A percentile compares a stretch with the other conserved stretches of the same genome.
phyloP scores from a whole-genome alignment of 2,329 filamentous ascomycete species.

The Colletotrichum shisoi region DNA sequence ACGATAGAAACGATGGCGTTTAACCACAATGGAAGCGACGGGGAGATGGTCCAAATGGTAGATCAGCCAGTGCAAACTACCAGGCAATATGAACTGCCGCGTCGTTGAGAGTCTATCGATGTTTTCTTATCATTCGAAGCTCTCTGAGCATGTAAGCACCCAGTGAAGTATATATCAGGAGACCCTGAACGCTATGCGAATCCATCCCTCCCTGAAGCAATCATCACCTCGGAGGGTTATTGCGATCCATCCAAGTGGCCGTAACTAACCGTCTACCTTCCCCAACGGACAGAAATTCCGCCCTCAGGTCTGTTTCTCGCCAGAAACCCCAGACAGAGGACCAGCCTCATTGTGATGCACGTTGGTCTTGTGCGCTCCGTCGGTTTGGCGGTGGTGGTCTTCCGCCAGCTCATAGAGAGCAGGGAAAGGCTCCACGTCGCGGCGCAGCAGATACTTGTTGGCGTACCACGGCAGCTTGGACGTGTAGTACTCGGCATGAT shows the following conservation, averaged over 20 bases:
- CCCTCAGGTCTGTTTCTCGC: not conserved
- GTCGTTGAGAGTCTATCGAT: not conserved
- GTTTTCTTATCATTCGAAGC: not conserved
- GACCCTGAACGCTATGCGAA: not conserved
- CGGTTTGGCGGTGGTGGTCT: not conserved
- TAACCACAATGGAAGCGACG: not conserved
- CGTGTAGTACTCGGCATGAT: constrained; percentile 46
- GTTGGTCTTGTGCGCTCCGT: constrained; percentile 4
- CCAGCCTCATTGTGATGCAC: constrained; percentile 17
- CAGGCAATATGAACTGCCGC: not conserved
- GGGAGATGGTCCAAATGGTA: too few species aligned
- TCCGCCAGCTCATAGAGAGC: constrained; percentile 46
- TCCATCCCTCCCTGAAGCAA: not conserved
- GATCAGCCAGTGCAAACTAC: not conserved
- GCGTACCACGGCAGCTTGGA: constrained; percentile 48
- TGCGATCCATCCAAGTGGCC: not conserved
- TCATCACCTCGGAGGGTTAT: not conserved
- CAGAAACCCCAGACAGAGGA: not conserved
- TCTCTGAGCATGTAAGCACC: not conserved
- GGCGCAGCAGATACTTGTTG: constrained; percentile 45
- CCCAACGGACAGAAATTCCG: too few species aligned
- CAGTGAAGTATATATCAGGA: accelerated
- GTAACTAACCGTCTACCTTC: too few species aligned
- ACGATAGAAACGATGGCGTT: not conserved
- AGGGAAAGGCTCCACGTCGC: constrained; percentile 46